Conservation (phyloP, 345 rosid genomes). For the Lumnitzera racemosa region DNA sequence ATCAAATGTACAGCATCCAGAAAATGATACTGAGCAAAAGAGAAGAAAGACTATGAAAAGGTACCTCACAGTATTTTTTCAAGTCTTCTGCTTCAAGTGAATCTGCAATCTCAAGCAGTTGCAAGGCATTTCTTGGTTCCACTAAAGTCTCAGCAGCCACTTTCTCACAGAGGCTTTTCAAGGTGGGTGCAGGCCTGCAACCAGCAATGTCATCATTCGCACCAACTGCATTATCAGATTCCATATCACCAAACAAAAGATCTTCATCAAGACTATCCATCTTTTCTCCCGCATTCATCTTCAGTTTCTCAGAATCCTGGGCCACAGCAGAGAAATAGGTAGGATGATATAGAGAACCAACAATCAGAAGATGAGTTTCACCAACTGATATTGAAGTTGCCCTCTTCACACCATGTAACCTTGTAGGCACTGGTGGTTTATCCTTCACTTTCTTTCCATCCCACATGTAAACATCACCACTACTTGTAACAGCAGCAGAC, state of each 20-base stretch:
- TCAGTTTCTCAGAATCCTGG: slow-evolving; percentile 21
- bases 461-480: slow-evolving; percentile 94
- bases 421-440: slow-evolving; percentile 50
- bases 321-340: slow-evolving; percentile 32
- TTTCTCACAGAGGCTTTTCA: slow-evolving; percentile 78
- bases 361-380: slow-evolving; percentile 83
- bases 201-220: slow-evolving; percentile 21
- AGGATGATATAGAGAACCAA: slow-evolving; percentile 84
- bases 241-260: slow-evolving; percentile 46
- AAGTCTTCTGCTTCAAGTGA: slow-evolving; percentile 81
- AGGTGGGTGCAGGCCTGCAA: slow-evolving; percentile 46
- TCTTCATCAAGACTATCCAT: slow-evolving; percentile 56
- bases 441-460: slow-evolving; percentile 68
- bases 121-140: slow-evolving; percentile 83
- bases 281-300: slow-evolving; percentile 25
- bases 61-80: slow-evolving; percentile 90
- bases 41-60: no score
- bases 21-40: not conserved
- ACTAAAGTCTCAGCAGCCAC: slow-evolving; percentile 89
- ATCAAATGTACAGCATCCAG: not conserved
- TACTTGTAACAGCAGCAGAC: slow-evolving; percentile 72
- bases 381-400: slow-evolving; percentile 89
- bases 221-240: slow-evolving; percentile 19
- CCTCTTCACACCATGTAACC: slow-evolving; percentile 75
- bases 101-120: slow-evolving; percentile 92